These are phyloP conservation scores for Trichoderma citrinoviride DNA, from an alignment of 2,329 filamentous ascomycete genomes.

Conservation along the genomic window DNA sequence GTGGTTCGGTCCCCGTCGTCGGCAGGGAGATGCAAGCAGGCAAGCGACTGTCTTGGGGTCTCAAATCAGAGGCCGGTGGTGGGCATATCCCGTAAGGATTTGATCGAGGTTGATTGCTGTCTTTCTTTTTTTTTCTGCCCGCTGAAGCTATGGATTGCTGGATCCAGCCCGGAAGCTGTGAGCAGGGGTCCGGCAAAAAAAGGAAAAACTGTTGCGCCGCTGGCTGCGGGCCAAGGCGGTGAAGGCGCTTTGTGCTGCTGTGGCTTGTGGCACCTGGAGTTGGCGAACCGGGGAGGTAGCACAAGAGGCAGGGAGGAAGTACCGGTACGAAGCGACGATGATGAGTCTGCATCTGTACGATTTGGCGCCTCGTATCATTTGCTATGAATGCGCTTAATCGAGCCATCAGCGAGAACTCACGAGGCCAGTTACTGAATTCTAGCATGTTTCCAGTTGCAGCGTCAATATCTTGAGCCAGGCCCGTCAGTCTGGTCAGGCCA, in stretches of 20 bases:
- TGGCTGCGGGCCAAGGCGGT: conserved; percentile 18
- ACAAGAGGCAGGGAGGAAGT: not conserved
- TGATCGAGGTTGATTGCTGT: not conserved
- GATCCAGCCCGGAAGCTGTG: not conserved
- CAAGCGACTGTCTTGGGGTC: conserved; percentile 3
- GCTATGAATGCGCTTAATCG: too few species aligned
- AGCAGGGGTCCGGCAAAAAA: conserved; percentile 17
- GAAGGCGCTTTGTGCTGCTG: not conserved
- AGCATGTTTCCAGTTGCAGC: not conserved
- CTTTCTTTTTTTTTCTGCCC: not conserved
- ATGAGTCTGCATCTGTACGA: not conserved
- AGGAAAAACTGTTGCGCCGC: conserved; percentile 23
- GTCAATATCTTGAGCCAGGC: not conserved
- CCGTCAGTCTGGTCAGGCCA: not conserved
- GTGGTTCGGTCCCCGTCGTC: not conserved
- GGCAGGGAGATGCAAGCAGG: conserved; percentile 3
- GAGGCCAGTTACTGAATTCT: not conserved
- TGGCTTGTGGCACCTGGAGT: conserved; percentile 2
- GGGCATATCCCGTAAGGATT: not conserved
- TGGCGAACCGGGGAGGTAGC: not conserved
- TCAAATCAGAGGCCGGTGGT: not conserved
- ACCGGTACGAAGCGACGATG: not conserved
- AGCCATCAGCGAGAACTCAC: too few species aligned
- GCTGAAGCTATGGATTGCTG: not conserved
- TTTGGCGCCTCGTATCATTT: not conserved